Conservation (phyloP, 176 grass and related monocot genomes). For the Ensete glaucum region DNA sequence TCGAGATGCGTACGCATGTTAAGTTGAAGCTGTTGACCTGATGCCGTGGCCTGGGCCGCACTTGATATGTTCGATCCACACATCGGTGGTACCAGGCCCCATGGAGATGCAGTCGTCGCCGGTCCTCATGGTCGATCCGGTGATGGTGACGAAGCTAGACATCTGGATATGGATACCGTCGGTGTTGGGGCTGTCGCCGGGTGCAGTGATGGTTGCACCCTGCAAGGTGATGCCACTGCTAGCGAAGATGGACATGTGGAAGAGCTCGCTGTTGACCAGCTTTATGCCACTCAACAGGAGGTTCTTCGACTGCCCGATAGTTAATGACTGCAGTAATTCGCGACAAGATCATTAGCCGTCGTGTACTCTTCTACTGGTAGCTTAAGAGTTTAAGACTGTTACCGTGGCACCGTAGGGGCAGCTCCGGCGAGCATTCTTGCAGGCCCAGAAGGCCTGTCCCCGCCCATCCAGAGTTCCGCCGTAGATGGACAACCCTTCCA, state of each 20-base stretch:
- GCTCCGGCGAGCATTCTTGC: constrained; percentile 28
- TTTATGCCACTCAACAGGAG: background rate
- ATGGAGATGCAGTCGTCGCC: constrained; percentile 4
- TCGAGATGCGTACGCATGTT: too few species aligned
- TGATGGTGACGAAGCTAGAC: constrained; percentile 1
- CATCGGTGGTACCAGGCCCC: background rate
- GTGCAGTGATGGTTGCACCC: background rate
- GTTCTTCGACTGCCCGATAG: background rate
- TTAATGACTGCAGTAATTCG: background rate
- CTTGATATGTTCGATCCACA: background rate
- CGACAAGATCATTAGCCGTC: too few species aligned
- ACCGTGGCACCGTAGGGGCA: constrained; percentile 40
- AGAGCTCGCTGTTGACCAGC: background rate
- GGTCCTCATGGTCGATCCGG: background rate
- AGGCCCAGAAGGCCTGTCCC: constrained; percentile 39
- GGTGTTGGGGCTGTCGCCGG: background rate
- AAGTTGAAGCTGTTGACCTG: background rate
- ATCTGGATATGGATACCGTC: background rate
- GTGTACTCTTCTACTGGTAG: too few species aligned
- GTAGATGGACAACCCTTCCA: constrained; percentile 36
- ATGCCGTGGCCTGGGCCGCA: background rate
- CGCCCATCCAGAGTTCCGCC: constrained; percentile 43
- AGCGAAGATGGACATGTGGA: background rate
- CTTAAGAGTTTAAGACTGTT: too few species aligned
- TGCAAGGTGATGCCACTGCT: background rate